Percentiles rank a stretch among this genome's conserved stretches.
Conservation (phyloP, 495 filamentous ascomycete species). For the Rostrohypoxylon terebratum region DNA sequence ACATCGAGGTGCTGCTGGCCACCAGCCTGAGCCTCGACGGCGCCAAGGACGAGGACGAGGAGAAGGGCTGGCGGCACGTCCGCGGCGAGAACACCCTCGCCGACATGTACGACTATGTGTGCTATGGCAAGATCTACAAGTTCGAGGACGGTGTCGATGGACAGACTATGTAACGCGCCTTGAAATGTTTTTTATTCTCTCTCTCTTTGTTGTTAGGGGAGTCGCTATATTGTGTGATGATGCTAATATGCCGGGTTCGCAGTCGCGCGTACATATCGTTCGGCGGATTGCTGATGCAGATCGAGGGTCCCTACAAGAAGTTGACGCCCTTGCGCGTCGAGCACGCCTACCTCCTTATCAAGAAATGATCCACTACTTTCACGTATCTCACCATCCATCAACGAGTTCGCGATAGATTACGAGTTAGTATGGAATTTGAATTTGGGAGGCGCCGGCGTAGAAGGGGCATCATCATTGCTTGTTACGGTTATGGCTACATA, state of each 20-base stretch:
- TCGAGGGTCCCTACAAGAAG: conserved; percentile 96
- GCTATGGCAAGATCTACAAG: conserved; percentile 96
- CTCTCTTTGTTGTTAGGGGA: background rate
- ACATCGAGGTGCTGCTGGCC: conserved; percentile 80
- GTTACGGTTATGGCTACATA: conserved; percentile 17
- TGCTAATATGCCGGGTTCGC: conserved; percentile 43
- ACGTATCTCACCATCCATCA: background rate
- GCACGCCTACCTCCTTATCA: conserved; percentile 90
- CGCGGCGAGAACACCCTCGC: conserved; percentile 81
- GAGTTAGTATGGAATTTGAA: conserved; percentile 23
- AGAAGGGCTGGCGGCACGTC: conserved; percentile 82
- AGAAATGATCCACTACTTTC: conserved; percentile 71
- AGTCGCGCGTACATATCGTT: conserved; percentile 95
- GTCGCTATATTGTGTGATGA: background rate
- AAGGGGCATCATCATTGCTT: conserved; percentile 19
- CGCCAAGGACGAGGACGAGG: conserved; percentile 66
- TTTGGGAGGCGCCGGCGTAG: conserved; percentile 9
- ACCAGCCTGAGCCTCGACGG: conserved; percentile 89
- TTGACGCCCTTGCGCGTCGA: conserved; percentile 90
- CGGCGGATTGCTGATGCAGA: conserved; percentile 86
- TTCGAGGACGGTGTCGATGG: conserved; percentile 88
- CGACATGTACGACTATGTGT: conserved; percentile 96
- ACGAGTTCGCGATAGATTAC: conserved; percentile 26
- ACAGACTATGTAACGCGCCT: conserved; percentile 79
- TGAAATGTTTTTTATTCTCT: conserved; percentile 20